Evolutionary conservation across 179 eudicot genomes (phyloP), one percentile per base, ranked within the genome.

Genomic region (Nepenthes alata): DNA sequence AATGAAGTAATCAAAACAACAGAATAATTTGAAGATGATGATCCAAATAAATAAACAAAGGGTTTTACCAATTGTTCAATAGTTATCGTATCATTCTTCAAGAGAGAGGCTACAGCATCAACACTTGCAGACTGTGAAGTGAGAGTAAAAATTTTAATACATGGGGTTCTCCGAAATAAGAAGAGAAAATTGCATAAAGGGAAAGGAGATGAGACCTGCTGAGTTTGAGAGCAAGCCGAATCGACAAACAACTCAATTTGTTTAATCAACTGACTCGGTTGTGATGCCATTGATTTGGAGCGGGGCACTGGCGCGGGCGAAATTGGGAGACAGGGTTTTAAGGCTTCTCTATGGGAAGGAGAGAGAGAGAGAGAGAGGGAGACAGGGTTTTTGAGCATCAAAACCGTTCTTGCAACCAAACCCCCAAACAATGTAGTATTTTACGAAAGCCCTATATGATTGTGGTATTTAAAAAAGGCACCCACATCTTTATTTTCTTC

Each of bases 201-300:
- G 37, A 49, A 52, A 47, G 62, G 60, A 36, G 39, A n/a, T 11
- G 35, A 44, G 12, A 91, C 97, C 96, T 91, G 98, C 73, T 86
- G 86, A 37, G 83, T 13, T 56, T 78, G 59, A 58, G 95, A 69
- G 57, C 64, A 60, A 47, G 95, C 80, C 7, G 96, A 80, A 63
- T 76, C 76, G 48, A 91, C 91, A 51, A 69, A 91, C 13, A 78
- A 75, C 63, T 91, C 98, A 50, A 91, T 76, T 74, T 82, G 81
- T 47, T 75, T 74, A 6, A 86, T 66, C 53, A 65, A 77, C 34
- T 68, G 76, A 64, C 15, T 37, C 37, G 77, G 64, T 44, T 70
- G 60, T 8, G 80, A 57, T 11, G 80, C 86, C 95, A 85, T 83
- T 58, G 58, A 34, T 41, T n/a, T 8, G 15, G 54, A 59, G 50